phyloP scores from a whole-genome alignment of 768 basidiomycete genomes.

The Mycena vitilis region DNA sequence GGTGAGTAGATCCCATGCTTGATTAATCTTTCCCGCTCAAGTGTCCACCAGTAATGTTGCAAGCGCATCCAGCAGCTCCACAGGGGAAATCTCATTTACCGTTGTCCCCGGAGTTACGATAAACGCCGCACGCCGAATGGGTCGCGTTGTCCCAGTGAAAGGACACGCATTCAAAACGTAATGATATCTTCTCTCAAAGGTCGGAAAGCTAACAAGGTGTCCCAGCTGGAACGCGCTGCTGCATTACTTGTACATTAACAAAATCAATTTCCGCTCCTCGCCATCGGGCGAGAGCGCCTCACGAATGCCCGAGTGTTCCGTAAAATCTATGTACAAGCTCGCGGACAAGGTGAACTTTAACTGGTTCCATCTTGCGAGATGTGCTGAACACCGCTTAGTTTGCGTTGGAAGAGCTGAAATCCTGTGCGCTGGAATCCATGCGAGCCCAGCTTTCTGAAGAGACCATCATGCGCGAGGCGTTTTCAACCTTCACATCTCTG shows the following conservation, averaged over 20 bases:
- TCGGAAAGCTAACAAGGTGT: neutral
- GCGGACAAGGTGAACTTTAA: slow-evolving; percentile 10
- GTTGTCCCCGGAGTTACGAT: no score
- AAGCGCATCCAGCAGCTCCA: neutral
- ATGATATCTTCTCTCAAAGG: neutral
- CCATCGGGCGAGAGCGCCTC: no score
- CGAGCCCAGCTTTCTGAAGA: slow-evolving; percentile 16
- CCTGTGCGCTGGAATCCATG: slow-evolving; percentile 4
- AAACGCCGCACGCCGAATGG: slow-evolving; percentile 5
- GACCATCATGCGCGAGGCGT: slow-evolving; percentile 23
- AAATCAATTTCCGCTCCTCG: slow-evolving; percentile 17
- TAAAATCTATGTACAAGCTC: slow-evolving; percentile 30
- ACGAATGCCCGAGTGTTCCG: neutral
- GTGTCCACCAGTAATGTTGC: neutral
- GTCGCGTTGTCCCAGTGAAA: slow-evolving; percentile 18
- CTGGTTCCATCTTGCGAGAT: neutral
- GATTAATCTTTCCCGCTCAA: neutral
- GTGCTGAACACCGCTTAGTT: neutral
- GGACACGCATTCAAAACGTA: slow-evolving; percentile 31
- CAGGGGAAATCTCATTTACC: neutral
- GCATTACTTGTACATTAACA: slow-evolving; percentile 28
- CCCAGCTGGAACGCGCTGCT: slow-evolving; percentile 31
- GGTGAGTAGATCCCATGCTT: neutral
- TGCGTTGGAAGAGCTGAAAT: slow-evolving; percentile 24
- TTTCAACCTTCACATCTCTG: slow-evolving; percentile 31